Base-by-base conservation (phyloP, 1,139 yeast species). In the Lizanozyma gosingica region DNA sequence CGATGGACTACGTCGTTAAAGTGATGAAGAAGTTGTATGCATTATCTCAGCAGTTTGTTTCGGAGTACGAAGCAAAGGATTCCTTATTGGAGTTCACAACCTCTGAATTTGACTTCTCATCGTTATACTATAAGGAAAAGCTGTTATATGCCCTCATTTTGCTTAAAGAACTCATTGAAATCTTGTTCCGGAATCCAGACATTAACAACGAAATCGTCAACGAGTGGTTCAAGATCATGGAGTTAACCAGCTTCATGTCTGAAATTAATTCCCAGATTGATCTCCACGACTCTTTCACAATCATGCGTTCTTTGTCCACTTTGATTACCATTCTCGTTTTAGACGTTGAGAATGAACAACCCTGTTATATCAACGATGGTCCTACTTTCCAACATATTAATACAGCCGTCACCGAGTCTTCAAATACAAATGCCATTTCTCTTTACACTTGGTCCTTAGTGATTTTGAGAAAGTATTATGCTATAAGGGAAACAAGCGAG, bases 391-490 rank as follows among this genome's bases (percentile, higher is more conserved):
- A 56, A 39, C 49, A 52, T 39, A 63, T 77, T 17, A 75, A 71
- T 49, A 53, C 52, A 3, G 48, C 67, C 3, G 57, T 67, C 14
- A 51, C 60, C 0, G 56, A 63, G 9, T 47, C 60, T 2, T 35
- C 47, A 17, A 59, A 59, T 39, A 43, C 48, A 14, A 75, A 77
- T 44, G 60, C 86, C 1, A 62, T 82, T 3, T 61, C 80, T 1
- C 57, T 76, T 39, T 82, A 83, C 50, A 73, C 80, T 29, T 87
- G 95, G 95, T 76, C 86, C 11, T 73, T 84, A 16, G 60, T 81
- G 4, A 54, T 82, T 6, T 78, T 78, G 47, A 65, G 81, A 40
- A 78, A 81, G 45, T 65, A 72, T 3, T 62, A 71, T 35, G 57
- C 76, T 22, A 55, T 76, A 14, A 72, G 73, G 41, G 79, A 73